These are phyloP conservation scores for Yamadazyma laniorum DNA, from an alignment of 805 yeast species.

Conservation along the genomic window DNA sequence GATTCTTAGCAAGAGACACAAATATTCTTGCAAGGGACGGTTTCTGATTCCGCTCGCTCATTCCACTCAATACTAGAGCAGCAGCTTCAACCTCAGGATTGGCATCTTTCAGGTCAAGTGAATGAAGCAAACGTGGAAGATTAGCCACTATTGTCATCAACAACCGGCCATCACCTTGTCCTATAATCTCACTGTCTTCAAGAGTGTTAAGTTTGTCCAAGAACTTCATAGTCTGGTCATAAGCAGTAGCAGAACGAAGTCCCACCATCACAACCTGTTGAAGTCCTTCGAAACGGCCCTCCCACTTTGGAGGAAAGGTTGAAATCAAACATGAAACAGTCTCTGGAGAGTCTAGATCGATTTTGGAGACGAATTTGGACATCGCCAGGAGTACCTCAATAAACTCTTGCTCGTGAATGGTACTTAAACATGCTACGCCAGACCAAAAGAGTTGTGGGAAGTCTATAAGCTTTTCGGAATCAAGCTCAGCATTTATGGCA, in stretches of 20 bases:
- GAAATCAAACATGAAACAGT: conserved; percentile 80
- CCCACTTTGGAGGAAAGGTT: conserved; percentile 94
- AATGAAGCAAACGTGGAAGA: conserved; percentile 80
- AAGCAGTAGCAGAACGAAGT: conserved; percentile 73
- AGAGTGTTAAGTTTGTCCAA: conserved; percentile 68
- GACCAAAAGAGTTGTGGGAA: conserved; percentile 97
- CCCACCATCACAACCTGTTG: conserved; percentile 81
- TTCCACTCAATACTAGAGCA: conserved; percentile 43
- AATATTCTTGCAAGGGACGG: conserved; percentile 67
- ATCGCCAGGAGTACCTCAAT: conserved; percentile 82
- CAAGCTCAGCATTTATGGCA: conserved; percentile 84
- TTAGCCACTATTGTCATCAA: conserved; percentile 73
- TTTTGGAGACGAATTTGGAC: conserved; percentile 79
- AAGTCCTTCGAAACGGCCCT: conserved; percentile 86
- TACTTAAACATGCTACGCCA: conserved; percentile 83
- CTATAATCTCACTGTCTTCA: conserved; percentile 73
- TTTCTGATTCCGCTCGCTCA: conserved; percentile 60
- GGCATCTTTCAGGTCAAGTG: conserved; percentile 57
- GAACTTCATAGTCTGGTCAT: conserved; percentile 71
- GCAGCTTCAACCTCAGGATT: conserved; percentile 48
- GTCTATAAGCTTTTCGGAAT: conserved; percentile 72
- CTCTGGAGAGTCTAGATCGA: conserved; percentile 81
- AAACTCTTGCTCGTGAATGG: conserved; percentile 90
- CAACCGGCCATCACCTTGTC: conserved; percentile 65
- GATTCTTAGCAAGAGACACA: conserved; percentile 68